Evolutionary conservation across 306 rosid species (phyloP), one percentile per base, ranked within the genome.

Genomic region (Pyrus betulifolia): DNA sequence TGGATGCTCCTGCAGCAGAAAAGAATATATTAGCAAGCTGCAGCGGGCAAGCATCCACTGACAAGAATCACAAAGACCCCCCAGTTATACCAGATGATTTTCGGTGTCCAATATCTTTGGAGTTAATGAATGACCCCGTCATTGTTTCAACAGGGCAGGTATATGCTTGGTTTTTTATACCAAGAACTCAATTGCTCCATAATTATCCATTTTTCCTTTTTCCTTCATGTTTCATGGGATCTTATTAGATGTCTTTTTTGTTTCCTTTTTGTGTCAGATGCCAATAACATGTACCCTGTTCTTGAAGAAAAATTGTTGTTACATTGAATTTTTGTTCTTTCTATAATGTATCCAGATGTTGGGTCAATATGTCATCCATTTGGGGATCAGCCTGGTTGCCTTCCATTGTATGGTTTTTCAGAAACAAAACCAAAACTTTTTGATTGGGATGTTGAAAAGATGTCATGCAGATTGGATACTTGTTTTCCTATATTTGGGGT

Each of bases 91-190:
- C 99, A 11, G 91, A 88, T 79, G 99, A 96, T 88, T 96, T 96
- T 79, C 91, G 93, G 59, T 96, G 99, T 86, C 99, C 99, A 13
- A 93, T 96, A 80, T 91, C 99, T 68, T 84, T 96, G 72, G 99
- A 96, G 82, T 85, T 96, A 82, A 96, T 96, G 98, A 88, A 75
- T 81, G 97, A 96, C 86, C 99, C 99, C 9, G 96, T 96, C 77
- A 96, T 96, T 84, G 98, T 96, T 79, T 96, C 99, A 67, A 96
- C 99, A 11, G 99, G 99, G 82, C 99, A 96, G 98, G 99, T 96
- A 87, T 79, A 74, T 72, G 42, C 45, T 79, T 67, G 27, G 21
- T 49, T 49, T 80, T 46, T 70, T 9, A 51, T 49, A 19, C 82
- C 70, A 14, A 78, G 46, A 74, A 63, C 45, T 66, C 40, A 65